Percentiles rank a stretch among this genome's conserved stretches.
These are phyloP conservation scores for Daldinia sp. DNA, from an alignment of 2,329 filamentous ascomycete species.

Conservation along the genomic window DNA sequence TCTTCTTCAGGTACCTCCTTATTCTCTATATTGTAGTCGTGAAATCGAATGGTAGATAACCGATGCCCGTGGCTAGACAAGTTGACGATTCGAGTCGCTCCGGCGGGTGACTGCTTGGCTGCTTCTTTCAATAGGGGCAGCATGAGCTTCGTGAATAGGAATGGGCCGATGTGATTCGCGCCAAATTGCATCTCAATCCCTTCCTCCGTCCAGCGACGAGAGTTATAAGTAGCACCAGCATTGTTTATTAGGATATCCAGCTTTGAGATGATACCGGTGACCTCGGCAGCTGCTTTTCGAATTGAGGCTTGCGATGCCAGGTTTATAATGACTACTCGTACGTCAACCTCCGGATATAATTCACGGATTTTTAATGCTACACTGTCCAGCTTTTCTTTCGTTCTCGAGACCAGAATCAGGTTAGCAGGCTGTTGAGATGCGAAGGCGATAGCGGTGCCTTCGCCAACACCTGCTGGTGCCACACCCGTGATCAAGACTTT, in stretches of 20 bases:
- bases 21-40: constrained; percentile 55
- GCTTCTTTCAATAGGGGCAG: constrained; percentile 48
- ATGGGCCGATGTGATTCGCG: constrained; percentile 51
- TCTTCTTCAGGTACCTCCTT: constrained; percentile 49
- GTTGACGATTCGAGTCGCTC: constrained; percentile 51
- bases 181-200: constrained; percentile 55
- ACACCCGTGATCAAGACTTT: constrained; percentile 54
- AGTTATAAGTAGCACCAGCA: constrained; percentile 49
- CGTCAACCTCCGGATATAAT: constrained; percentile 47
- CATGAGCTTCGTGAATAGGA: constrained; percentile 51
- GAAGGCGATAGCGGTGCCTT: constrained; percentile 52
- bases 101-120: constrained; percentile 43
- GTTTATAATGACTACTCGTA: constrained; percentile 50
- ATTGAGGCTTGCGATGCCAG: constrained; percentile 50
- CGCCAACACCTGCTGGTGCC: constrained; percentile 53
- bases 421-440: constrained; percentile 53
- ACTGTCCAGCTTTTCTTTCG: constrained; percentile 51
- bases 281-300: constrained; percentile 48
- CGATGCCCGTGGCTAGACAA: constrained; percentile 54
- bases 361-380: constrained; percentile 50
- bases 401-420: constrained; percentile 57
- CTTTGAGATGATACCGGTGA: constrained; percentile 44
- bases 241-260: constrained; percentile 56
- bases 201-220: constrained; percentile 53
- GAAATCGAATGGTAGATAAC: constrained; percentile 53